Evolutionary conservation across 257 asterid species (phyloP).

Genomic region (Anisodus tanguticus): DNA sequence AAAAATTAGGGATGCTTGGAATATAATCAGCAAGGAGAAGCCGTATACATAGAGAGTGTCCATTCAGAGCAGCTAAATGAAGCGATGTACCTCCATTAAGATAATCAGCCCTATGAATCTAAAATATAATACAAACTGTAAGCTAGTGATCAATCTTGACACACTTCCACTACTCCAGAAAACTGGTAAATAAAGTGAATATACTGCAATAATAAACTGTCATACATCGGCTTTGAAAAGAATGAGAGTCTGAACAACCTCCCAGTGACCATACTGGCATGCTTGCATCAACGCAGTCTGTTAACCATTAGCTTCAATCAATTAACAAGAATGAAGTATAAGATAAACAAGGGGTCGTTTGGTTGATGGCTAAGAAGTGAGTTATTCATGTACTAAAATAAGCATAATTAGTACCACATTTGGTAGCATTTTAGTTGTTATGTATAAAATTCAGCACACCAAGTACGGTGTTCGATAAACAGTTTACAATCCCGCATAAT

Average conservation of each 20-base stretch:
- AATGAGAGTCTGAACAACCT: slow-evolving; percentile 84
- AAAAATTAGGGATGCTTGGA: slow-evolving; percentile 76
- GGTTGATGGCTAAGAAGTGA: too few relatives aligned
- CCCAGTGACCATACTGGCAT: slow-evolving; percentile 94
- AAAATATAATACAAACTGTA: slow-evolving; percentile 35
- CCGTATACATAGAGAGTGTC: slow-evolving; percentile 78
- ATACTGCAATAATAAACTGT: slow-evolving; percentile 28
- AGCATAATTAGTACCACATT: too few relatives aligned
- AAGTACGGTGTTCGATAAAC: too few relatives aligned
- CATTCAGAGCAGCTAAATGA: slow-evolving; percentile 88
- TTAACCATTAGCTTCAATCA: slow-evolving; percentile 34
- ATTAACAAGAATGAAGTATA: neutral
- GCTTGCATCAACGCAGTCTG: slow-evolving; percentile 98
- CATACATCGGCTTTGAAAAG: slow-evolving; percentile 82
- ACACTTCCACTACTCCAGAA: too few relatives aligned
- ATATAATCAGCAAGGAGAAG: slow-evolving; percentile 81
- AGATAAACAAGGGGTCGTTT: too few relatives aligned
- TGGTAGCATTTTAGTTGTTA: too few relatives aligned
- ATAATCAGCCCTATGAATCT: slow-evolving; percentile 86
- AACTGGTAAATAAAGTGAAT: slow-evolving; percentile 3
- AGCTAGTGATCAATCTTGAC: slow-evolving; percentile 26
- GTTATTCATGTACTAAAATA: too few relatives aligned
- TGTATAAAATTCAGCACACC: too few relatives aligned
- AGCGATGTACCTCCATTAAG: slow-evolving; percentile 90
- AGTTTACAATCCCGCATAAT: too few relatives aligned